Base-by-base conservation (phyloP, 1,139 yeast species). In the Hansenula lynferdii region DNA sequence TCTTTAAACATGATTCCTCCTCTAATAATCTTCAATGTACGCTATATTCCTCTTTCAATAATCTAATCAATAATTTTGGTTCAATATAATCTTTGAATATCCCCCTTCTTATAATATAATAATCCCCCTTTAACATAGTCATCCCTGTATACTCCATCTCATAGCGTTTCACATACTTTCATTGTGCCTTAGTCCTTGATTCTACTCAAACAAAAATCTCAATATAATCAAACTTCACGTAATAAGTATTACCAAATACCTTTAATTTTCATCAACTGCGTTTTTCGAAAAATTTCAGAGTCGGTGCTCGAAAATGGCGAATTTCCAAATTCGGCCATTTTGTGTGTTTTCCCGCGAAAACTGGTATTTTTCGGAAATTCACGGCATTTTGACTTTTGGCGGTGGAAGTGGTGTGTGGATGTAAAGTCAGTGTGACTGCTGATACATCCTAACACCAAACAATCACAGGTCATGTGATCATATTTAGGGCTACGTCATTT, bases 91-190 rank as follows among this genome's bases (percentile, higher is more conserved):
- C n/a, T n/a, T n/a, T n/a, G n/a, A n/a, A n/a, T n/a, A n/a, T n/a
- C n/a, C n/a, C 17, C 18, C 8, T 17, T 16, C 14, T 26, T 12
- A 7, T 10, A 10, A 6, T 10, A 6, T 23, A 7, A 23, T 23
- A 23, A 23, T 23, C 25, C 25, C 10, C n/a, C n/a, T 23, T 11
- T n/a, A 7, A 12, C 14, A 4, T 10, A 17, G 6, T 12, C 11
- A 5, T 8, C 14, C 24, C 12, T 7, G 3, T 6, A 7, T 4
- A 8, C 4, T 17, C 15, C 6, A 17, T 16, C 23, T 6, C 20
- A 27, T 24, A 6, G n/a, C n/a, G 6, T 25, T 25, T 14, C 16
- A 50, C 55, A 42, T 51, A 51, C 55, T 49, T 51, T 51, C 55
- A 51, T 51, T 14, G 16, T 32, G 46, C 44, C 45, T 49, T 31